Evolutionary conservation across 1,284 basidiomycete species (phyloP).

Genomic region (Lentinula novae-zelandiae): DNA sequence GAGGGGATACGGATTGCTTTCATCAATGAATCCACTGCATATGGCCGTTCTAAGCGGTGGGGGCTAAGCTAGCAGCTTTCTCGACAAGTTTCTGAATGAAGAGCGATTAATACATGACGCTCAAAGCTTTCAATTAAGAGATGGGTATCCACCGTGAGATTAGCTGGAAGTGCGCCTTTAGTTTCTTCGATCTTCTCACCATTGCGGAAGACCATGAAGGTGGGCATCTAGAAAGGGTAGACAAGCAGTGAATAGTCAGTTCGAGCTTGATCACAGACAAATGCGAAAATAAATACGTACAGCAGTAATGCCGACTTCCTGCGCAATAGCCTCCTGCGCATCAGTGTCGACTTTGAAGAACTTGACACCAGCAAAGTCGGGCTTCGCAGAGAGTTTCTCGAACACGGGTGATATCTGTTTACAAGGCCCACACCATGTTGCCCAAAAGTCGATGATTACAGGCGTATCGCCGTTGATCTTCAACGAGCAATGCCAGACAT

Average conservation of each 20-base stretch:
- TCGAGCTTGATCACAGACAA: neutral
- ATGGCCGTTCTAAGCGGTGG: neutral
- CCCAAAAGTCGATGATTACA: constrained; percentile 61
- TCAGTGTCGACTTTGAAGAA: constrained; percentile 76
- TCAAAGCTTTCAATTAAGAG: neutral
- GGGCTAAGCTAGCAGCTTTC: neutral
- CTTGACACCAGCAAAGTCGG: constrained; percentile 35
- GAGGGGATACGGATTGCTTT: neutral
- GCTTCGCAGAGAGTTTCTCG: constrained; percentile 41
- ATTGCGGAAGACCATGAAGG: constrained; percentile 64
- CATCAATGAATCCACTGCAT: no score
- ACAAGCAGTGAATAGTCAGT: no score
- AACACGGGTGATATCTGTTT: constrained; percentile 66
- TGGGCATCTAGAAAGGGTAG: constrained; percentile 52
- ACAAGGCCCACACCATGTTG: constrained; percentile 63
- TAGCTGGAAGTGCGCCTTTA: constrained; percentile 47
- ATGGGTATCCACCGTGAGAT: constrained; percentile 27
- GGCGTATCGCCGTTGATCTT: constrained; percentile 46
- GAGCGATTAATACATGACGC: neutral
- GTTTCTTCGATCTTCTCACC: constrained; percentile 53
- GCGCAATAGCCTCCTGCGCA: constrained; percentile 29
- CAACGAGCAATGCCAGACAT: neutral
- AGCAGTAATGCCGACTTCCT: constrained; percentile 53
- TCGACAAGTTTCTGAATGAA: neutral
- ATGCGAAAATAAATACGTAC: constrained; percentile 26